Conservation (phyloP, 2,329 filamentous ascomycete genomes). For the Magnaporthiopsis poae region DNA sequence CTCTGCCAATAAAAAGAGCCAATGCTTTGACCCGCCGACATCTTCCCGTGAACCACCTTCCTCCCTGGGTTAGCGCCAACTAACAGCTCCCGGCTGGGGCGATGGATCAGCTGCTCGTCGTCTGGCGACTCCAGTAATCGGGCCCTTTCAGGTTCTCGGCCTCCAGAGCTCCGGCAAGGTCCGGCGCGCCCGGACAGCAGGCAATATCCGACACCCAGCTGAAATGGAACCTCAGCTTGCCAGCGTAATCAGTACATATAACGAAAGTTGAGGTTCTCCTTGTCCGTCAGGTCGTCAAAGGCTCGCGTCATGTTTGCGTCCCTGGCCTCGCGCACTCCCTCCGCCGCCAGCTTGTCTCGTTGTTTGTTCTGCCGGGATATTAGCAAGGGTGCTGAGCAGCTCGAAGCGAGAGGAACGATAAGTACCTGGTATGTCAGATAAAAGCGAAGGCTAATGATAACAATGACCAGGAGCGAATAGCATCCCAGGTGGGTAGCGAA, state of each 20-base stretch:
- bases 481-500: constrained; percentile 62
- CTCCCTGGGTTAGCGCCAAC: neutral
- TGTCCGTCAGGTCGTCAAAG: constrained; percentile 55
- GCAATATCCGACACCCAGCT: neutral
- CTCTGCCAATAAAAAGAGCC: neutral
- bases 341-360: constrained; percentile 38
- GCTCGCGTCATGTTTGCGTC: constrained; percentile 38
- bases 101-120: neutral
- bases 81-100: neutral
- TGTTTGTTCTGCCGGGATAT: constrained; percentile 41
- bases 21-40: neutral
- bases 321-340: constrained; percentile 29
- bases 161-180: too few species aligned
- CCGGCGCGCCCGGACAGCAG: too few species aligned
- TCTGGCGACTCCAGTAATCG: too few species aligned
- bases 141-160: too few species aligned
- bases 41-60: neutral
- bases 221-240: too few species aligned
- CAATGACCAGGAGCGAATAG: constrained; percentile 50
- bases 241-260: constrained; percentile 35
- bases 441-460: constrained; percentile 48
- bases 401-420: neutral
- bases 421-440: constrained; percentile 29
- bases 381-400: neutral
- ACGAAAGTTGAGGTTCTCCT: constrained; percentile 50